These are phyloP conservation scores for Phytophthora pseudosyringae DNA, from an alignment of 352 stramenopile species.

Conservation along the genomic window DNA sequence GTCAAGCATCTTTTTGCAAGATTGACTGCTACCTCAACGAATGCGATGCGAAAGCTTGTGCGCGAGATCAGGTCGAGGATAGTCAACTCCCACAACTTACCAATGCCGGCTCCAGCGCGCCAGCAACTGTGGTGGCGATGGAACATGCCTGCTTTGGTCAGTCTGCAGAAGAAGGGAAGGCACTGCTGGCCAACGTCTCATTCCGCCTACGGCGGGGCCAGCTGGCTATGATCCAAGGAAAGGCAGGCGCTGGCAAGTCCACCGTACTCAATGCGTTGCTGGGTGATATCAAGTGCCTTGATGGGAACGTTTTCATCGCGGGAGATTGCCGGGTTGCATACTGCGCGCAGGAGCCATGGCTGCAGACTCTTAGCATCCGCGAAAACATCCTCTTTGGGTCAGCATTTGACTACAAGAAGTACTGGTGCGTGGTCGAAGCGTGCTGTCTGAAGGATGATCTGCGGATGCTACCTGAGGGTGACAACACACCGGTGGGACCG, in stretches of 20 bases:
- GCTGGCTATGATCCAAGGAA: conserved; percentile 64
- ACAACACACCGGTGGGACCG: conserved; percentile 49
- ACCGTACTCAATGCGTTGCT: conserved; percentile 60
- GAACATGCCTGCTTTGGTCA: conserved; percentile 54
- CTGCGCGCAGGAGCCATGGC: conserved; percentile 93
- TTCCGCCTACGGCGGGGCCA: conserved; percentile 51
- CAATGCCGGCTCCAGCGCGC: conserved; percentile 1
- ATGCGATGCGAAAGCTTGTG: conserved; percentile 8
- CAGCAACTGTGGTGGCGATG: conserved; percentile 44
- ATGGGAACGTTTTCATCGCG: conserved; percentile 46
- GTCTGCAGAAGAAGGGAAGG: conserved; percentile 30
- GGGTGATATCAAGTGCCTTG: conserved; percentile 49
- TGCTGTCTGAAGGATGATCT: conserved; percentile 61
- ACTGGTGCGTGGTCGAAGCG: conserved; percentile 69
- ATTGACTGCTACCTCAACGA: conserved; percentile 32
- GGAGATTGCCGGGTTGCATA: conserved; percentile 66
- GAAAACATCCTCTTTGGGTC: conserved; percentile 98
- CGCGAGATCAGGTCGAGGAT: conserved; percentile 11
- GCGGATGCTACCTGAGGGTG: conserved; percentile 59
- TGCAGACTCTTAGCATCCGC: conserved; percentile 96
- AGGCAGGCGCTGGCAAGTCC: conserved; percentile 71
- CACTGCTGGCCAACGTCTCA: conserved; percentile 64
- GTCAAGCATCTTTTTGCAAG: conserved; percentile 33
- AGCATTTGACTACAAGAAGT: conserved; percentile 62
- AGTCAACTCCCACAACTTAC: conserved; percentile 1